Evolutionary conservation across 2,329 filamentous ascomycete species (phyloP), one percentile per base, ranked within the genome.

Genomic region (Myriosclerotinia duriaeana): DNA sequence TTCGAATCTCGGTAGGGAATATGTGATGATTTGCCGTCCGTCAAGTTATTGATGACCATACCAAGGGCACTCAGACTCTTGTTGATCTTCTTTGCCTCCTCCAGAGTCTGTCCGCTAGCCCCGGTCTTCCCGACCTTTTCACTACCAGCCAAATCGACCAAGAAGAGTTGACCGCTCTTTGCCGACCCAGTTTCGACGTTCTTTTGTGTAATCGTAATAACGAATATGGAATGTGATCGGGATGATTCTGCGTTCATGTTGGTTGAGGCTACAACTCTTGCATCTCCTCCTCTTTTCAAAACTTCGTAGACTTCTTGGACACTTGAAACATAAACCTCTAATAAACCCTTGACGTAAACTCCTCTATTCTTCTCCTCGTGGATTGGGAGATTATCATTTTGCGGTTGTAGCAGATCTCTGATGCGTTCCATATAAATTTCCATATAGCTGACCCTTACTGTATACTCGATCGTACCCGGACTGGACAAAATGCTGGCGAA

Each of bases 391-490:
- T 98, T 98, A 81, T 97, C 94, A 79, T 98, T 97, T 68, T 93
- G 90, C 14, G 95, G 95, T 34, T 90, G 88, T 70, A 99, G 82
- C 75, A 99, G 80, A 87, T 99, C 95, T 75, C 94, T 88, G 78
- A 99, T 98, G 73, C 91, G 88, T 81, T 99, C 95, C 95, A 98
- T 99, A 83, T 99, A 99, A 71, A 99, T 98, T 80, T 99, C 95
- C 93, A 99, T 97, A 80, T 98, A 98, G 79, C 93, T 97, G 76
- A 98, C 94, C 66, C 93, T 88, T 64, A 99, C 94, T n/a, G 93
- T 98, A 79, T 98, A 98, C 80, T 98, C 95, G 78, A 98, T 97
- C 72, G 92, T 96, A 74, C 89, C 89, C 53, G 94, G 92, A 74
- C 93, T 97, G 30, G 91, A 88, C 80, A 97, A 84, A 78, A 98